A percentile compares a stretch with the other conserved stretches of the same genome.
Conservation (phyloP, 2,329 filamentous ascomycete genomes). For the Sarocladiaceae sp. region DNA sequence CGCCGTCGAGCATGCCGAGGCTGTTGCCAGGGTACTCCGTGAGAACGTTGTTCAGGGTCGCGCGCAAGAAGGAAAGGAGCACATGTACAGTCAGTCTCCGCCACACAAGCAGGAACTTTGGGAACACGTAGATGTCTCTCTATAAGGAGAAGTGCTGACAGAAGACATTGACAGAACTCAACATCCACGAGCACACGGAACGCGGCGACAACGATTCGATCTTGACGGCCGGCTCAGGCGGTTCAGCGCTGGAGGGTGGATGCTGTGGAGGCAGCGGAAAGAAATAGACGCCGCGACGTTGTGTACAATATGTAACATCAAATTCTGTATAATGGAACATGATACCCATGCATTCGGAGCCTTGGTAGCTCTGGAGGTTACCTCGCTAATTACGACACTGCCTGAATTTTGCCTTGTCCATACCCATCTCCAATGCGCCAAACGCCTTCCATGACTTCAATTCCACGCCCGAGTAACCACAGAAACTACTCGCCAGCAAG, state of each 20-base stretch:
- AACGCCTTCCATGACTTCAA: constrained; percentile 20
- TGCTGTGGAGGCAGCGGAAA: constrained; percentile 23
- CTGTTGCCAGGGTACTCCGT: constrained; percentile 71
- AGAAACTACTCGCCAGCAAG: constrained; percentile 65
- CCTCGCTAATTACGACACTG: no score
- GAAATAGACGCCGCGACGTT: constrained; percentile 5
- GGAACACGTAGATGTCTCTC: constrained; percentile 5
- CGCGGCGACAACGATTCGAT: constrained; percentile 89
- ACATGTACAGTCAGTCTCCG: constrained; percentile 53
- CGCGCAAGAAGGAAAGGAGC: constrained; percentile 32
- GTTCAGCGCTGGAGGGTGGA: constrained; percentile 19
- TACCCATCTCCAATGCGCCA: constrained; percentile 19
- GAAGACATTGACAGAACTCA: constrained; percentile 53
- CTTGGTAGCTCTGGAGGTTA: no score
- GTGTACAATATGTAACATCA: constrained; percentile 24
- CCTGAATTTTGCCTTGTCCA: no score
- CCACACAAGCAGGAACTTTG: background rate
- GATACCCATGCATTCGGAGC: constrained; percentile 15
- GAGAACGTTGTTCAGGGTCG: constrained; percentile 86
- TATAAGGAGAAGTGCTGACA: background rate
- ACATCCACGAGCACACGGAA: constrained; percentile 88
- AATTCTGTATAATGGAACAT: constrained; percentile 12
- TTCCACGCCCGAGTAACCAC: background rate
- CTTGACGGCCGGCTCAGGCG: constrained; percentile 49
- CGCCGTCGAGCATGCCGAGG: constrained; percentile 71